phyloP scores from a whole-genome alignment of 2,329 filamentous ascomycete genomes.

The Sporothrix luriei region DNA sequence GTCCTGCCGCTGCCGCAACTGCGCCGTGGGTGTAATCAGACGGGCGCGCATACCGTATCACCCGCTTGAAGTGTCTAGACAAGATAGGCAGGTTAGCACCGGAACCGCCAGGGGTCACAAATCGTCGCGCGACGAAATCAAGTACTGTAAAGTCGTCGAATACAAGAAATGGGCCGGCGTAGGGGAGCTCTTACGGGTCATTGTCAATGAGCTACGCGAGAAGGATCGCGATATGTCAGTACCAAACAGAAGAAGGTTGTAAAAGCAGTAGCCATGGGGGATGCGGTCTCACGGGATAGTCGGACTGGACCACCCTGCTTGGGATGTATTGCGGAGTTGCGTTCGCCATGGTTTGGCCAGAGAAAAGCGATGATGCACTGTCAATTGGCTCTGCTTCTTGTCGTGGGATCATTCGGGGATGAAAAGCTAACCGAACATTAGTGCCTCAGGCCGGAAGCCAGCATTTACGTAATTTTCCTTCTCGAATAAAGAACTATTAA shows the following conservation, averaged over 20 bases:
- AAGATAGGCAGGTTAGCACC: conserved; percentile 39
- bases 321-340: conserved; percentile 60
- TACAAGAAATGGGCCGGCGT: background rate
- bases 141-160: background rate
- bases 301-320: conserved; percentile 76
- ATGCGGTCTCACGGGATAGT: conserved; percentile 79
- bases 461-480: conserved; percentile 17
- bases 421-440: conserved; percentile 28
- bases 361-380: conserved; percentile 28
- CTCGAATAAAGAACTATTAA: background rate
- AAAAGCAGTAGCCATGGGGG: conserved; percentile 34
- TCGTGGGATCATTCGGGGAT: conserved; percentile 31
- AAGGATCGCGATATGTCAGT: conserved; percentile 28
- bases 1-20: conserved; percentile 69
- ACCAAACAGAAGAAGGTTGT: conserved; percentile 29
- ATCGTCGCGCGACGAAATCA: background rate
- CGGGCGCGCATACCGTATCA: conserved; percentile 80
- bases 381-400: conserved; percentile 21
- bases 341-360: conserved; percentile 46
- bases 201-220: conserved; percentile 90
- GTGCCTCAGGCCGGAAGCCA: conserved; percentile 33
- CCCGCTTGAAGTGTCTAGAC: conserved; percentile 82
- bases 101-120: background rate
- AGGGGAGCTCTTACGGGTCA: conserved; percentile 71
- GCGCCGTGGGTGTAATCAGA: conserved; percentile 78